Percentiles rank a stretch among this genome's conserved stretches.
Conservation (phyloP, 257 asterid species). For the Plantago major region DNA sequence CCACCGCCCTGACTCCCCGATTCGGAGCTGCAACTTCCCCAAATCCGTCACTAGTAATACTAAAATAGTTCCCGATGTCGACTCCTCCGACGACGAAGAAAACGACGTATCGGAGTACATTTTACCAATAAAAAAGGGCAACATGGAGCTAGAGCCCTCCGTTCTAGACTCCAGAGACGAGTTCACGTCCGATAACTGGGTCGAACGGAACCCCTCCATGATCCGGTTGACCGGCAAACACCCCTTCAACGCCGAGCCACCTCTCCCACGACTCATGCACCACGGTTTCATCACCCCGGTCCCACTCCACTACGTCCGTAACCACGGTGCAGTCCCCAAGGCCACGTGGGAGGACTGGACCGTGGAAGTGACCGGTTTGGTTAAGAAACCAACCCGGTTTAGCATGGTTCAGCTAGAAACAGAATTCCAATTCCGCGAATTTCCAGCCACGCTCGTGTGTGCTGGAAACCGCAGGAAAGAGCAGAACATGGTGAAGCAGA, state of each 20-base stretch:
- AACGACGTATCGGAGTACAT: slow-evolving; percentile 26
- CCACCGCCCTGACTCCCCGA: slow-evolving; percentile 55
- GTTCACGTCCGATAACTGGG: slow-evolving; percentile 74
- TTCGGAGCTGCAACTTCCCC: slow-evolving; percentile 44
- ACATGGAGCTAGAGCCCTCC: slow-evolving; percentile 64
- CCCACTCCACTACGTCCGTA: slow-evolving; percentile 92
- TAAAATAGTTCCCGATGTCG: slow-evolving; percentile 1
- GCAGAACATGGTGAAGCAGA: slow-evolving; percentile 85
- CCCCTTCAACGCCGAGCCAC: slow-evolving; percentile 95
- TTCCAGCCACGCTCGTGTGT: slow-evolving; percentile 81
- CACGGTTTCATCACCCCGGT: slow-evolving; percentile 97
- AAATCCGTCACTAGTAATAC: slow-evolving; percentile 19
- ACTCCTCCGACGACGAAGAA: slow-evolving; percentile 43
- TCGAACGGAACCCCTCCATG: slow-evolving; percentile 66
- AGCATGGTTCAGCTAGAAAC: slow-evolving; percentile 61
- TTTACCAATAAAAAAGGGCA: slow-evolving; percentile 34
- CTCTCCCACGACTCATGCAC: slow-evolving; percentile 71
- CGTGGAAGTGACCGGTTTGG: slow-evolving; percentile 73
- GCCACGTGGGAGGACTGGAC: slow-evolving; percentile 68
- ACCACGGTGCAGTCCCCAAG: slow-evolving; percentile 84
- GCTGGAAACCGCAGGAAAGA: slow-evolving; percentile 91
- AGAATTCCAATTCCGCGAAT: slow-evolving; percentile 49
- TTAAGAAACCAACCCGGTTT: slow-evolving; percentile 48
- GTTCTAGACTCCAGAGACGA: slow-evolving; percentile 59
- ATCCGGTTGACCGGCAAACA: slow-evolving; percentile 92